Base-by-base conservation (phyloP, 352 stramenopile species). In the Phytophthora pseudosyringae region DNA sequence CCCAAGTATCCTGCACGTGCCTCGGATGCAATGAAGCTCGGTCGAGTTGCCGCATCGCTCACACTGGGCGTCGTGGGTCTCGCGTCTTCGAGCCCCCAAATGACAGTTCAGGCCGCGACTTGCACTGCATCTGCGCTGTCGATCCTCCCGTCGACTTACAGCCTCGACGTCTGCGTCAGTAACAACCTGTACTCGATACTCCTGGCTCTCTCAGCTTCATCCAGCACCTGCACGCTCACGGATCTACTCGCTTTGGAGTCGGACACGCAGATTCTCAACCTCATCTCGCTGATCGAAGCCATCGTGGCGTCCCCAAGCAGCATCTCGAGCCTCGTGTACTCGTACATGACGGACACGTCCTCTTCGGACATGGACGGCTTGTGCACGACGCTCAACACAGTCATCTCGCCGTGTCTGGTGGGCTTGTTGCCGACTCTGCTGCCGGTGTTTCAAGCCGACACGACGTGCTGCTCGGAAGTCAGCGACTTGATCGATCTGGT, bases 401-500 rank as follows among this genome's bases (percentile, higher is more conserved):
- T 76, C 21, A 54, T 83, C 26, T 73, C 71, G 33, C 77, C 77
- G 18, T 86, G 77, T 66, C 38, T 69, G 1, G 21, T 69, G 28
- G 59, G 63, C 21, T 46, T 86, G 29, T 31, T 81, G 13, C 68
- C 68, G 6, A 61, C 57, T n/a, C 13, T 83, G 5, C 52, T 83
- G 11, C 46, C 64, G 2, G 41, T 76, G 8, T 29, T 76, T 32
- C 28, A 73, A 31, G 38, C 41, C 12, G 77, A 86, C 55, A 41
- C 65, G n/a, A 67, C 60, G 21, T 86, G 71, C 52, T 86, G 77
- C 53, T 71, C 69, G 2, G 49, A 83, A 35, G 47, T 87, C 15
- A 76, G 75, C 45, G 75, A 87, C 33, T 45, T 78, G 31, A 40
- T 87, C 39, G 78, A 87, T 41, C 44, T 84, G 25, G 15, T 83